Percentiles rank a stretch among this genome's conserved stretches.
phyloP scores from a whole-genome alignment of 1,284 basidiomycete species.

The Jaminaea rosea region DNA sequence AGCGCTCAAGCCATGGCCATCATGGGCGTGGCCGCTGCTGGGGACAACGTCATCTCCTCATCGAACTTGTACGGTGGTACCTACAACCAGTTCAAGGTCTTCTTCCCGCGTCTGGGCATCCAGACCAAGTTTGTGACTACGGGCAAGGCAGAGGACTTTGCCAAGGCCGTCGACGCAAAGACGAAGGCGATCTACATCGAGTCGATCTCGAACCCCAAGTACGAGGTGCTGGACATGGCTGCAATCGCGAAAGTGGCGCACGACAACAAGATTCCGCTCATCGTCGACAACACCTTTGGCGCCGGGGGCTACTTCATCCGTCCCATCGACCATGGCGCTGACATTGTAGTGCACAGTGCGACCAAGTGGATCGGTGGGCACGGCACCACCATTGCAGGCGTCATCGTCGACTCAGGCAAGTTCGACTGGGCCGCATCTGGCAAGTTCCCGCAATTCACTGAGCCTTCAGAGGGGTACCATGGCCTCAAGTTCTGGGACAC shows the following conservation, averaged over 20 bases:
- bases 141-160: slow-evolving; percentile 59
- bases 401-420: slow-evolving; percentile 69
- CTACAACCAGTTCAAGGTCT: slow-evolving; percentile 76
- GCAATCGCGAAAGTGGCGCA: slow-evolving; percentile 71
- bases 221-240: slow-evolving; percentile 60
- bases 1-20: slow-evolving; percentile 70
- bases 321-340: slow-evolving; percentile 70
- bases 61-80: slow-evolving; percentile 52
- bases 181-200: slow-evolving; percentile 61
- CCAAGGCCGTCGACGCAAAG: slow-evolving; percentile 52
- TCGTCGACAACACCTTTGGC: slow-evolving; percentile 86
- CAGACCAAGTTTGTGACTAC: slow-evolving; percentile 65
- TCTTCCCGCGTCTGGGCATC: slow-evolving; percentile 69
- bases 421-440: slow-evolving; percentile 73
- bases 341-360: slow-evolving; percentile 77
- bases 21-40: slow-evolving; percentile 57
- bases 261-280: slow-evolving; percentile 63
- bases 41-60: slow-evolving; percentile 72
- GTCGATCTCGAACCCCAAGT: slow-evolving; percentile 74
- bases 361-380: slow-evolving; percentile 90
- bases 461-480: slow-evolving; percentile 74
- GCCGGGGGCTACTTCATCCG: slow-evolving; percentile 67
- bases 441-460: slow-evolving; percentile 72
- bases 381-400: slow-evolving; percentile 76
- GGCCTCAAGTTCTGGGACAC: slow-evolving; percentile 56